phyloP scores from a whole-genome alignment of 2,329 filamentous ascomycete genomes.

The Trichoderma citrinoviride region DNA sequence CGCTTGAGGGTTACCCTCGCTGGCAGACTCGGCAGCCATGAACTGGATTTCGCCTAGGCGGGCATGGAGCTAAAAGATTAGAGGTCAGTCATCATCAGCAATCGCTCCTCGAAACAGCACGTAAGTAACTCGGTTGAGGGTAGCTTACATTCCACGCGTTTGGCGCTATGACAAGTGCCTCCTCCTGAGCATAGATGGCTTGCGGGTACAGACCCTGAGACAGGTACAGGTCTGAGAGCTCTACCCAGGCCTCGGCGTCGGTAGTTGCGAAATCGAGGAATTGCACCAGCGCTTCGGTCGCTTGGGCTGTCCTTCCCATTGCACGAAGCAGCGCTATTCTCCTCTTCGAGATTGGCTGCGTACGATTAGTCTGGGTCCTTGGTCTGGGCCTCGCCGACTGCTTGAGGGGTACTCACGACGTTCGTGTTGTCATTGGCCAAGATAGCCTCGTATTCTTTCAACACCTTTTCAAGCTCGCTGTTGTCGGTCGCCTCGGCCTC shows the following conservation, averaged over 20 bases:
- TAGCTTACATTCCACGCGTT: constrained; percentile 89
- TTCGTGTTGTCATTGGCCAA: constrained; percentile 73
- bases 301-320: constrained; percentile 67
- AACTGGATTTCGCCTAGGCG: constrained; percentile 80
- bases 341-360: constrained; percentile 80
- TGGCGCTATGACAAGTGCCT: constrained; percentile 80
- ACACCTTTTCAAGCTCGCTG: constrained; percentile 63
- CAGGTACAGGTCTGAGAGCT: constrained; percentile 84
- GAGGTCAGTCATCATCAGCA: constrained; percentile 21
- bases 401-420: constrained; percentile 55
- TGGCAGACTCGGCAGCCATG: constrained; percentile 56
- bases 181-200: constrained; percentile 84
- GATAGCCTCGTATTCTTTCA: constrained; percentile 75
- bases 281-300: constrained; percentile 69
- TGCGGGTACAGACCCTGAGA: constrained; percentile 75
- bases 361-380: constrained; percentile 26
- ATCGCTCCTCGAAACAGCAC: background rate
- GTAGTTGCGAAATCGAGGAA: constrained; percentile 82
- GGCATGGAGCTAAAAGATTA: constrained; percentile 69
- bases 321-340: constrained; percentile 76
- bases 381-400: constrained; percentile 8
- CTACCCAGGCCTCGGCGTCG: constrained; percentile 90
- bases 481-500: constrained; percentile 74
- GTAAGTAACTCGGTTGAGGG: too few relatives aligned
- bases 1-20: constrained; percentile 44